Evolutionary conservation across 2,329 filamentous ascomycete genomes (phyloP), one percentile per base, ranked within the genome.

Genomic region (Trichoderma harzianum): DNA sequence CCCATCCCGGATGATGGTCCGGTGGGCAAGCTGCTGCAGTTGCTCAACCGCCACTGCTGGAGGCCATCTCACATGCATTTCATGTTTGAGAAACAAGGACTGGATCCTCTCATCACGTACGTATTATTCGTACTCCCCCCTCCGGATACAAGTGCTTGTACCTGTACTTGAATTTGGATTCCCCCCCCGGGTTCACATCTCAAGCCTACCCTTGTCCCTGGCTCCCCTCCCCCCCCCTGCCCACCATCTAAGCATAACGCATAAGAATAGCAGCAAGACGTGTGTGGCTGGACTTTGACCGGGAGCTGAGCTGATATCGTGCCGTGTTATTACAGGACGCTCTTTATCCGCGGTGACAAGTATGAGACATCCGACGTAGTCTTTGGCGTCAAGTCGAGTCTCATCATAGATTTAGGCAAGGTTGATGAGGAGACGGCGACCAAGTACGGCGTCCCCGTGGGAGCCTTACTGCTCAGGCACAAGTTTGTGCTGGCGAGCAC

Each of bases 361-460:
- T 96, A 95, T 78, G 93, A 95, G 83, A 92, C 89, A 1, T 93
- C 91, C 0, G 93, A 97, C 78, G 92, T 93, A 0, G 93, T 97
- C 1, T 97, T 97, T 76, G 93, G 93, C 24, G 93, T 97, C 71
- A 97, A 97, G 80, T 86, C 93, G 78, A 93, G 91, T 32, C 84
- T 97, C 14, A 83, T 93, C n/a, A 86, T 94, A 16, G 91, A 93
- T 74, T 83, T 81, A 75, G 85, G 73, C 82, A 86, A 77, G 83
- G 89, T 75, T 64, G 85, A 79, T 39, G 32, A 57, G 16, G 85
- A 85, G 58, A 86, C 86, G 71, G 88, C 91, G 0, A 80, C 84
- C 74, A 83, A 89, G 76, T 92, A 94, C 78, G 86, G 84, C 18
- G 89, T 94, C 7, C 79, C 87, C 36, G 88, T 91, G 75, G 92